A percentile compares a stretch with the other conserved stretches of the same genome.
Evolutionary conservation across 2,329 filamentous ascomycete genomes (phyloP).

Genomic region (Penicillium sumatraense): DNA sequence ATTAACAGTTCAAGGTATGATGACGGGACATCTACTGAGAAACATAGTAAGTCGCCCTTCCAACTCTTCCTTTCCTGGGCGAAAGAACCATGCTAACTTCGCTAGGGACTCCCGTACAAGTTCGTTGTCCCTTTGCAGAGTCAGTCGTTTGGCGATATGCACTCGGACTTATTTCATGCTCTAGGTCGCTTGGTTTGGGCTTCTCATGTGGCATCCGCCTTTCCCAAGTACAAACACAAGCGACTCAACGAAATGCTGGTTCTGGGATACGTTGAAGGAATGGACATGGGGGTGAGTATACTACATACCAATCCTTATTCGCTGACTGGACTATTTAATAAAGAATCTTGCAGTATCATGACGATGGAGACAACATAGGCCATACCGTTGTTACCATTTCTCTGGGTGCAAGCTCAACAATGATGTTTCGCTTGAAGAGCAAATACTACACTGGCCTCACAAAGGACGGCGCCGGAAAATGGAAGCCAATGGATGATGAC

Average conservation of each 20-base stretch:
- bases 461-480: neutral
- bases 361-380: conserved; percentile 61
- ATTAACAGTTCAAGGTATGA: conserved; percentile 37
- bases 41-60: conserved; percentile 49
- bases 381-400: conserved; percentile 61
- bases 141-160: conserved; percentile 47
- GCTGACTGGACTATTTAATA: neutral
- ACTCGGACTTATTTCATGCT: conserved; percentile 47
- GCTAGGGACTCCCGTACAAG: conserved; percentile 63
- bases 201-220: conserved; percentile 44
- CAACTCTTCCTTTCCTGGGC: no score
- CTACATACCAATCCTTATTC: neutral
- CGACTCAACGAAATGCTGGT: conserved; percentile 62
- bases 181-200: conserved; percentile 61
- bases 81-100: no score
- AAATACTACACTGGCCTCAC: conserved; percentile 48
- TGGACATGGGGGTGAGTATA: conserved; percentile 55
- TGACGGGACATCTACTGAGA: conserved; percentile 53
- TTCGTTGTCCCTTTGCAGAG: conserved; percentile 58
- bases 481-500: conserved; percentile 30
- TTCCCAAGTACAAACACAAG: conserved; percentile 26
- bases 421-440: conserved; percentile 60
- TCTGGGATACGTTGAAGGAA: conserved; percentile 60
- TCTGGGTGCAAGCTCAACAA: conserved; percentile 57
- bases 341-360: conserved; percentile 53